Base-by-base conservation (phyloP, 1,284 basidiomycete species). In the Pseudomicrostroma phylloplanum region DNA sequence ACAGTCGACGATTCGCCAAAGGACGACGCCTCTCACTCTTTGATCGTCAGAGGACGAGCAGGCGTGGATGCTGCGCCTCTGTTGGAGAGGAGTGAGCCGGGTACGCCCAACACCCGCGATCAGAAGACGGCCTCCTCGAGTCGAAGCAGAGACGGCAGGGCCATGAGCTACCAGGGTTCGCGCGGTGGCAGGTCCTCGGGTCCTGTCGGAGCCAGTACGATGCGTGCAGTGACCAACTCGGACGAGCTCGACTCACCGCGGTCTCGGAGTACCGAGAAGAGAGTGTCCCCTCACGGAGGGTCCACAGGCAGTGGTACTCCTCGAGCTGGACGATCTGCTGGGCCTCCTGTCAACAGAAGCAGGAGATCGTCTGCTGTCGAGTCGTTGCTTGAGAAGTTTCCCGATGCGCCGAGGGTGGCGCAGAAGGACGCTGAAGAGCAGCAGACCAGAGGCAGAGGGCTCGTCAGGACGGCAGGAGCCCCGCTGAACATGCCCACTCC, bases 1-100 rank as follows among this genome's bases (percentile, higher is more conserved):
- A 71, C 67, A n/a, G 64, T 63, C 15, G 70, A 71, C 41, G 40
- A 21, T 17, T 59, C 57, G 11, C 64, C 65, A 40, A 19, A 25
- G 15, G 66, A 67, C 26, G 60, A 65, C 6, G 13, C 7, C 19
- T 25, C 21, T 19, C 64, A 70, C 26, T 67, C 64, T 61, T 63
- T 65, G 46, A 9, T 36, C 30, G 30, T 36, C 9, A 36, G 30
- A 36, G 30, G 30, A 36, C 3, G 30, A 9, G 60, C 63, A 3
- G 70, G 69, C 41, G 39, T 56, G n/a, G 70, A 68, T 9, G 65
- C 69, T 17, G 17, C 40, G 9, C 23, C 43, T 55, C 60, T 48
- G 21, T 56, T 59, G 55, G 39, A 40, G 58, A 42, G 64, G 69
- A 69, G 56, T 53, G 12, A 68, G 65, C 58, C 66, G 58, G 8